Evolutionary conservation across 805 yeast species (phyloP).

Genomic region (Pichia phayaonensis): DNA sequence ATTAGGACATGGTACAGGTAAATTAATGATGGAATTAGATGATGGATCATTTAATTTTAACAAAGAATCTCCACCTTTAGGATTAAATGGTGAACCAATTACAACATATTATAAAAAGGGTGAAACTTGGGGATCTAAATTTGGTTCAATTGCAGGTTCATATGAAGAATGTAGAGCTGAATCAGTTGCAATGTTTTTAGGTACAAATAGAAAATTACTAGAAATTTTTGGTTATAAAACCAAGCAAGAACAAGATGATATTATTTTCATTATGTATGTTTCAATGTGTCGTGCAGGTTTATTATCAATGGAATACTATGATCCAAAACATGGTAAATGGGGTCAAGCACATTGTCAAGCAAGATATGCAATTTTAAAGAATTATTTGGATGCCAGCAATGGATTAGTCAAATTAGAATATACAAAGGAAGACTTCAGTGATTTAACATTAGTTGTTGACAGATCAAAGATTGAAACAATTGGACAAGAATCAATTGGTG

Average conservation of each 20-base stretch:
- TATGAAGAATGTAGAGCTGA: slow-evolving; percentile 94
- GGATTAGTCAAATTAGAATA: slow-evolving; percentile 49
- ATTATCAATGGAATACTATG: slow-evolving; percentile 79
- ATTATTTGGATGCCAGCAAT: slow-evolving; percentile 56
- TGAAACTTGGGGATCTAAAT: slow-evolving; percentile 86
- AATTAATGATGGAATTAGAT: slow-evolving; percentile 51
- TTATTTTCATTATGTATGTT: slow-evolving; percentile 60
- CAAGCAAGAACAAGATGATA: slow-evolving; percentile 51
- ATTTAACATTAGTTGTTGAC: slow-evolving; percentile 54
- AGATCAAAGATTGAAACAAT: slow-evolving; percentile 52
- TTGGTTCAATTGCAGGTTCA: slow-evolving; percentile 77
- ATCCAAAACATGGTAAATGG: slow-evolving; percentile 75
- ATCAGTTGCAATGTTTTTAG: slow-evolving; percentile 74
- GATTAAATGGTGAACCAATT: slow-evolving; percentile 53
- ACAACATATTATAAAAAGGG: slow-evolving; percentile 67
- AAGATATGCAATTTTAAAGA: slow-evolving; percentile 74
- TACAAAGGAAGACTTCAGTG: slow-evolving; percentile 43
- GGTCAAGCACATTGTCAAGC: slow-evolving; percentile 97
- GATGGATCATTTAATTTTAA: slow-evolving; percentile 71
- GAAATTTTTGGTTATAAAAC: slow-evolving; percentile 63
- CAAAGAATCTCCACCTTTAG: slow-evolving; percentile 50
- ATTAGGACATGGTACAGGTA: slow-evolving; percentile 89
- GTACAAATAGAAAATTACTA: slow-evolving; percentile 59
- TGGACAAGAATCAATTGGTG: slow-evolving; percentile 69
- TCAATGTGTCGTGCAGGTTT: slow-evolving; percentile 88